Evolutionary conservation across 495 filamentous ascomycete genomes (phyloP).

Genomic region (Halenospora varia): DNA sequence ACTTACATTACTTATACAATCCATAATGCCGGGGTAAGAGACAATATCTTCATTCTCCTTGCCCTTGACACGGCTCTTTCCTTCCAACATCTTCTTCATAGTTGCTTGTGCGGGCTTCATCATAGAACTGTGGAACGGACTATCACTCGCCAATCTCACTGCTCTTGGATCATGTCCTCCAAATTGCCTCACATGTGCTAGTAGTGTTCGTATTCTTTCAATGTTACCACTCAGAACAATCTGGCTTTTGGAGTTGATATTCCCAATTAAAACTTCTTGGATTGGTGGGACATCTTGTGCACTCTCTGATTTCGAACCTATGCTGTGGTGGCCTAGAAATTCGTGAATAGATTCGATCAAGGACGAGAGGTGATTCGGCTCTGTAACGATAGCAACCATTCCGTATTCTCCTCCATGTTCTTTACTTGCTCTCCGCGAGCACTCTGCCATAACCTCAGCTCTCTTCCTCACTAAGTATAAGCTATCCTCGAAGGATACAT

Average conservation of each 20-base stretch:
- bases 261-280: slow-evolving; percentile 86
- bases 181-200: slow-evolving; percentile 88
- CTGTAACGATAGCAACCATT: slow-evolving; percentile 91
- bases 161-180: slow-evolving; percentile 89
- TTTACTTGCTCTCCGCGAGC: slow-evolving; percentile 58
- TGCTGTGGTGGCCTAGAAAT: slow-evolving; percentile 66
- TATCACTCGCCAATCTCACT: slow-evolving; percentile 81
- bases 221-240: slow-evolving; percentile 92
- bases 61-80: slow-evolving; percentile 42
- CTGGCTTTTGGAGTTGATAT: slow-evolving; percentile 93
- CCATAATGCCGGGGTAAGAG: slow-evolving; percentile 65
- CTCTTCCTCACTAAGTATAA: slow-evolving; percentile 71
- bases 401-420: slow-evolving; percentile 74
- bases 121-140: slow-evolving; percentile 88
- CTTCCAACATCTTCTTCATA: slow-evolving; percentile 60
- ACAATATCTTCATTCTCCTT: slow-evolving; percentile 51
- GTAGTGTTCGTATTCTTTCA: slow-evolving; percentile 75
- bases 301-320: slow-evolving; percentile 63
- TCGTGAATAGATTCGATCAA: slow-evolving; percentile 73
- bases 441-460: slow-evolving; percentile 80
- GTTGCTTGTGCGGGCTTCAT: slow-evolving; percentile 80
- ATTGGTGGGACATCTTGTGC: slow-evolving; percentile 63
- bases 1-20: slow-evolving; percentile 82
- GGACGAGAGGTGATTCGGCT: slow-evolving; percentile 62
- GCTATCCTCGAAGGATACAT: slow-evolving; percentile 72